phyloP scores from a whole-genome alignment of 2,329 filamentous ascomycete genomes.

The Harringtonia lauricola region DNA sequence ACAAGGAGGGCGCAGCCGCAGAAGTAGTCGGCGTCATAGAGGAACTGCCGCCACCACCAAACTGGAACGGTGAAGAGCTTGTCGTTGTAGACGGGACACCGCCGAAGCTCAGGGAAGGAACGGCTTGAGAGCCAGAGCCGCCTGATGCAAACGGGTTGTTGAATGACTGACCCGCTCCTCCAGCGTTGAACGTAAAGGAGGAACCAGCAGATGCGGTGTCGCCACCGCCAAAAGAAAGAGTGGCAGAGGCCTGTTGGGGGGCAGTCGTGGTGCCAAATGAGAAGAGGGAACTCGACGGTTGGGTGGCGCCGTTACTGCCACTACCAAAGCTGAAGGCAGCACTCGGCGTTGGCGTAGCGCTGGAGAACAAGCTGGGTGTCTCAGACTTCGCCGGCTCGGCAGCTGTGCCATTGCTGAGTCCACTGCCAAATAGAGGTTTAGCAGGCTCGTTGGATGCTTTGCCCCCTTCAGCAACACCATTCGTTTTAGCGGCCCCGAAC shows the following conservation, averaged over 20 bases:
- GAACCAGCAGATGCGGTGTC: conserved; percentile 11
- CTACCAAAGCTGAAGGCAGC: conserved; percentile 9
- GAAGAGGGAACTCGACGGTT: not conserved
- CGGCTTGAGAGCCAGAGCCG: conserved; percentile 11
- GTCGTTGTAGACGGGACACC: conserved; percentile 10
- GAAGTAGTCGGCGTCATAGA: conserved; percentile 3
- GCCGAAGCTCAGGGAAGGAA: conserved; percentile 29
- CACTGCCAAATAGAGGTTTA: conserved; percentile 21
- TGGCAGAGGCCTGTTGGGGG: not conserved
- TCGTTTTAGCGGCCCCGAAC: conserved; percentile 6
- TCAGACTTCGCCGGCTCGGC: conserved; percentile 1
- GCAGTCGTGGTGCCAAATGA: conserved; percentile 5
- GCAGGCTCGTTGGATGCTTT: conserved; percentile 6
- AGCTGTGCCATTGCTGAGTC: not conserved
- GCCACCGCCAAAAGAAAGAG: conserved; percentile 7
- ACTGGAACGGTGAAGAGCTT: conserved; percentile 13
- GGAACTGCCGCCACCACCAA: conserved; percentile 5
- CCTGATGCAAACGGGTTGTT: conserved; percentile 27
- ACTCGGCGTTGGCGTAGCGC: not conserved
- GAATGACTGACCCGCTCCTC: conserved; percentile 20
- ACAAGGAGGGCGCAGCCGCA: conserved; percentile 13
- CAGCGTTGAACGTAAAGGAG: conserved; percentile 28
- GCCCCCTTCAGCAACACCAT: conserved; percentile 1
- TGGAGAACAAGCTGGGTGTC: conserved; percentile 2
- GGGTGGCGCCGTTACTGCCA: not conserved